Conservation (phyloP, 495 filamentous ascomycete genomes). For the Neurospora sublineolata region DNA sequence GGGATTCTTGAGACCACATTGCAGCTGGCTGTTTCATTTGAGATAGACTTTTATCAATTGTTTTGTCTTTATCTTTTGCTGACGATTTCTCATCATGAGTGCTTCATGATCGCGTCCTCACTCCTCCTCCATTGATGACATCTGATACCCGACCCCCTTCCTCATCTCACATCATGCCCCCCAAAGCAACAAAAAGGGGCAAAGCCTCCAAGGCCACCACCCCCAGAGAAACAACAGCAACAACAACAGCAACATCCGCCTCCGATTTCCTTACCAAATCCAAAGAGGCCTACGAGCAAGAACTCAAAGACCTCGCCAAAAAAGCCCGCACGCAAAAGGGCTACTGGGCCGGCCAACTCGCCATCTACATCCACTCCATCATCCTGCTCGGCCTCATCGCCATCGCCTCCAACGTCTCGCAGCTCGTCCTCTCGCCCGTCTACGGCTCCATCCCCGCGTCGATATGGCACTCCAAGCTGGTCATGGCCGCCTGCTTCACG, state of each 20-base stretch:
- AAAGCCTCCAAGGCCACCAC: not conserved
- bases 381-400: constrained; percentile 57
- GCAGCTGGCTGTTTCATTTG: not conserved
- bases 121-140: not conserved
- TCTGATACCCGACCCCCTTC: not conserved
- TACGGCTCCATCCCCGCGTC: constrained; percentile 71
- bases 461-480: constrained; percentile 56
- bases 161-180: not conserved
- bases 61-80: not conserved
- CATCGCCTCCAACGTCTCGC: constrained; percentile 60
- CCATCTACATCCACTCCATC: constrained; percentile 26
- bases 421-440: constrained; percentile 65
- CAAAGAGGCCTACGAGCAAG: constrained; percentile 35
- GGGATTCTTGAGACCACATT: constrained; percentile 8
- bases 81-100: not conserved
- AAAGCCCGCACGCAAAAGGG: constrained; percentile 37
- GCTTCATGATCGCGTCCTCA: not conserved
- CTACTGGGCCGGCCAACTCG: constrained; percentile 22
- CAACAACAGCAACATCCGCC: not conserved
- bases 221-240: not conserved
- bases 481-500: constrained; percentile 48
- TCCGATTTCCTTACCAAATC: not conserved
- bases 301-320: constrained; percentile 36
- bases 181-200: not conserved
- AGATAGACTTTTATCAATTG: not conserved